Conservation (phyloP, 768 basidiomycete genomes). For the Calocybe indica region DNA sequence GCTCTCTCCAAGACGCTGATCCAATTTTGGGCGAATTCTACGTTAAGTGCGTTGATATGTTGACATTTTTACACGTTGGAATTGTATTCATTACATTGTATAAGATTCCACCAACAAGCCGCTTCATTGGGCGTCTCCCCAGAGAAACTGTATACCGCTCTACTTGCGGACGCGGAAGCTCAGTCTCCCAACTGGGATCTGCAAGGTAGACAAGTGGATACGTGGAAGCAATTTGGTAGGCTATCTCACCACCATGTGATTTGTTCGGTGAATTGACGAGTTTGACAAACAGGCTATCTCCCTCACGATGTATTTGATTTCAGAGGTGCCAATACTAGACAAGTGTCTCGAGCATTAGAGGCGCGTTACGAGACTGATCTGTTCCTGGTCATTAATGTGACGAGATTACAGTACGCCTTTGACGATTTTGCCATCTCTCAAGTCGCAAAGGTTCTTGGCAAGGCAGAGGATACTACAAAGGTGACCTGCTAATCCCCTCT, state of each 20-base stretch:
- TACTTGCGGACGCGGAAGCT: slow-evolving; percentile 53
- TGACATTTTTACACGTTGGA: not conserved
- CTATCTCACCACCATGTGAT: not conserved
- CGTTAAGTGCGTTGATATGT: slow-evolving; percentile 39
- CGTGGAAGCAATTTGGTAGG: slow-evolving; percentile 50
- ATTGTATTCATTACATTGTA: not conserved
- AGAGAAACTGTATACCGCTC: slow-evolving; percentile 45
- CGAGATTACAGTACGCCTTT: slow-evolving; percentile 45
- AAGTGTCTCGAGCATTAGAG: slow-evolving; percentile 58
- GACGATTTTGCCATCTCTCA: slow-evolving; percentile 61
- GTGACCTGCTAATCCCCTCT: slow-evolving; percentile 18
- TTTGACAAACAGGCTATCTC: slow-evolving; percentile 26
- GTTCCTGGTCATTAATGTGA: not conserved
- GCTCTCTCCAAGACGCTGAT: slow-evolving; percentile 41
- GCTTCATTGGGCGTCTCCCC: slow-evolving; percentile 40
- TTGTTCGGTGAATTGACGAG: not conserved
- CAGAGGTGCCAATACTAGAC: slow-evolving; percentile 53
- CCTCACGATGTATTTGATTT: slow-evolving; percentile 34
- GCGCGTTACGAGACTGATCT: slow-evolving; percentile 20
- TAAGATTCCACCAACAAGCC: slow-evolving; percentile 47
- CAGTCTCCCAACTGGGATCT: slow-evolving; percentile 58
- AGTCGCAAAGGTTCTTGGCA: slow-evolving; percentile 51
- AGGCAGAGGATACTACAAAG: slow-evolving; percentile 43
- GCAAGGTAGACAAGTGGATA: slow-evolving; percentile 50
- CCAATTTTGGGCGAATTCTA: slow-evolving; percentile 62